Base-by-base conservation (phyloP, 2,329 filamentous ascomycete genomes). In the Phialophora chinensis region DNA sequence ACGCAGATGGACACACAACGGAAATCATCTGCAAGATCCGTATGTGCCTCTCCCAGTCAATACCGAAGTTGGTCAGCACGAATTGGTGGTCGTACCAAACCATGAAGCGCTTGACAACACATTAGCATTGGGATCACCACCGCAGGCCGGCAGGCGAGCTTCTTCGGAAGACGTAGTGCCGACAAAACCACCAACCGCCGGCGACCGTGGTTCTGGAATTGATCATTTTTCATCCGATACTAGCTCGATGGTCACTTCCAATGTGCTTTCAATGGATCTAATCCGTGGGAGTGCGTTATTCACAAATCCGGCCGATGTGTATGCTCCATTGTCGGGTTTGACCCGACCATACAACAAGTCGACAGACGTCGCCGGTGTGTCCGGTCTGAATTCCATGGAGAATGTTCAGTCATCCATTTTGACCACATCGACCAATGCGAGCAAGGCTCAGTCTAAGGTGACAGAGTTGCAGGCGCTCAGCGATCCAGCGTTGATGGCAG, bases 21-120 rank as follows among this genome's bases (percentile, higher is more conserved):
- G 56, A 29, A 60, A 68, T 3, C 63, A 68, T 57, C 23, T 68
- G n/a, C 63, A 63, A 31, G 66, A 68, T 58, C 66, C 66, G 23
- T 66, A 62, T 10, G 25, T 66, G 35, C 63, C 66, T 31, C 25
- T 42, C 4, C 14, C 29, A 3, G 5, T 38, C 27, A 42, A 29
- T 11, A 7, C 20, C n/a, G 38, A 47, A 31, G 47, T 14, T 20
- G 31, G 23, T 14, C 42, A 25, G n/a, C 31, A 29, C 20, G 47
- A 53, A 52, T 17, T 27, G 7, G 10, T 12, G 29, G 29, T 12
- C n/a, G 58, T 29, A 1, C n/a, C 33, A 58, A 33, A 58, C 35
- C 14, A 35, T 12, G 53, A 5, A 12, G 14, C 7, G 14, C 52
- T 27, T 10, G 33, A 47, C n/a, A 29, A 25, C 4, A 20, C 52